Evolutionary conservation across 2,329 filamentous ascomycete species (phyloP).

Genomic region (Paraphoma chrysanthemicola): DNA sequence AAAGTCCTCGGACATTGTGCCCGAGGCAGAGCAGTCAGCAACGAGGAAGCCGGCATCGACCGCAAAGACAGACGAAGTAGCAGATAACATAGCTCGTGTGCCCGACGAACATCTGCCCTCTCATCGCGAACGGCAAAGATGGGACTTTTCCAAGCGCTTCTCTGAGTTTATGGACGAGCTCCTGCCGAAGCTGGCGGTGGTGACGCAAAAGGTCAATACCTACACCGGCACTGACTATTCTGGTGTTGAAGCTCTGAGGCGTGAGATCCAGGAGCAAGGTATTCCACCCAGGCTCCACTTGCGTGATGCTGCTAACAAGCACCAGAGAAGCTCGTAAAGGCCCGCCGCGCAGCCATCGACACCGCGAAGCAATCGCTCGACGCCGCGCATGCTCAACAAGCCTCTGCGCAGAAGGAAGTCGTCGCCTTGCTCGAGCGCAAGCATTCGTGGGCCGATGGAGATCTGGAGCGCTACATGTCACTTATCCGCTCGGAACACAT

Average conservation of each 20-base stretch:
- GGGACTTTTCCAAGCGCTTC: constrained; percentile 66
- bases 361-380: constrained; percentile 78
- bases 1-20: neutral
- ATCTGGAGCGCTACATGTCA: constrained; percentile 92
- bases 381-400: constrained; percentile 80
- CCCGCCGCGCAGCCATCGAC: constrained; percentile 68
- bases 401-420: constrained; percentile 92
- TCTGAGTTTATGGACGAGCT: constrained; percentile 84
- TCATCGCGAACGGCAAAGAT: constrained; percentile 60
- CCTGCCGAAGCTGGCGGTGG: constrained; percentile 82
- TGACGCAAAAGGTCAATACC: constrained; percentile 88
- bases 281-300: constrained; percentile 9
- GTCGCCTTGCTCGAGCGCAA: constrained; percentile 93
- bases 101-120: constrained; percentile 58
- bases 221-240: constrained; percentile 88
- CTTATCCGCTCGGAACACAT: constrained; percentile 92
- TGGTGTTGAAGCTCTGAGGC: constrained; percentile 84
- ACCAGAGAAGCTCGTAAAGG: constrained; percentile 65
- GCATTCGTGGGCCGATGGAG: constrained; percentile 84
- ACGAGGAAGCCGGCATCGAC: neutral
- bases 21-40: neutral
- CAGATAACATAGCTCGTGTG: constrained; percentile 40
- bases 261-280: constrained; percentile 74
- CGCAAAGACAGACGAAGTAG: constrained; percentile 15
- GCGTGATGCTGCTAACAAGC: constrained; percentile 7